phyloP scores from a whole-genome alignment of 202 grass and related monocot species.

The Elaeis oleifera region DNA sequence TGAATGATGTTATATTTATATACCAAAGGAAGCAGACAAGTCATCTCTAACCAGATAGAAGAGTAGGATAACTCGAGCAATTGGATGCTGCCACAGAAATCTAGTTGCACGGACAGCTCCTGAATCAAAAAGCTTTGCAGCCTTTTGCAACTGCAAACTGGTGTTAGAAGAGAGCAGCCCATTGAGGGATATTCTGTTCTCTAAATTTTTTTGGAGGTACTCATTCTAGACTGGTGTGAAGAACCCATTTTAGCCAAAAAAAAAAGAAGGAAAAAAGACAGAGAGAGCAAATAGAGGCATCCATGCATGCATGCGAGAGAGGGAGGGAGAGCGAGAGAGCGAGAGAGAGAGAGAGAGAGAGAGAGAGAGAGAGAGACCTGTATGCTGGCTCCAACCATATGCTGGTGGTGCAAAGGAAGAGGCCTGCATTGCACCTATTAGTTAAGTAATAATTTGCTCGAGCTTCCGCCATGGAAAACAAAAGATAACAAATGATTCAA shows the following conservation, averaged over 20 bases:
- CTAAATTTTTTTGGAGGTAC: no score
- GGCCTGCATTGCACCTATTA: constrained; percentile 53
- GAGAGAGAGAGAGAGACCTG: constrained; percentile 37
- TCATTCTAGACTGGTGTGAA: no score
- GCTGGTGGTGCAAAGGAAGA: constrained; percentile 92
- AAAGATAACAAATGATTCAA: no score
- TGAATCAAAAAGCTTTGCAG: constrained; percentile 85
- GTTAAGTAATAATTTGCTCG: constrained; percentile 19
- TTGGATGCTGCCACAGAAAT: constrained; percentile 95
- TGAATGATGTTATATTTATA: neutral
- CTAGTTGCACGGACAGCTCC: constrained; percentile 89
- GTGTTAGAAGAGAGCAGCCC: constrained; percentile 1
- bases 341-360: constrained; percentile 7
- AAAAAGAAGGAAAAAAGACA: no score
- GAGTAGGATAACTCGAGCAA: constrained; percentile 81
- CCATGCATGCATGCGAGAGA: neutral
- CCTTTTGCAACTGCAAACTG: constrained; percentile 77
- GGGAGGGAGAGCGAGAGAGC: neutral
- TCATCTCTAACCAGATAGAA: constrained; percentile 72
- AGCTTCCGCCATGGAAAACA: constrained; percentile 12
- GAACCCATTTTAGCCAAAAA: no score
- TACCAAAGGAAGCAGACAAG: neutral
- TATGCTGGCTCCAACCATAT: constrained; percentile 65
- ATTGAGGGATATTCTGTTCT: no score
- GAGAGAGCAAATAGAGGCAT: no score